Evolutionary conservation across 345 rosid genomes (phyloP).

Genomic region (Ceriops zippeliana): DNA sequence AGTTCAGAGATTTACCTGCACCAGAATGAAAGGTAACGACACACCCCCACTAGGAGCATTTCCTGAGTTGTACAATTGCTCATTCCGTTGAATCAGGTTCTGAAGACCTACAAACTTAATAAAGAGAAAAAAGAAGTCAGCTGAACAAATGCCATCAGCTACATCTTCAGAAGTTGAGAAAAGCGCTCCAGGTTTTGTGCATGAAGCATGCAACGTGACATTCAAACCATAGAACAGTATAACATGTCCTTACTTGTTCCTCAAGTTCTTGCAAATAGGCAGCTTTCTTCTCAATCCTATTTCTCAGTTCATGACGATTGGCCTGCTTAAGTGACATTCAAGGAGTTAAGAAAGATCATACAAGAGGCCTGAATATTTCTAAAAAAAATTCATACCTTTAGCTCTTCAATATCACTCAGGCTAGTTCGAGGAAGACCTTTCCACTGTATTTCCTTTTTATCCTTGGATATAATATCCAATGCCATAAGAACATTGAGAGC

Average conservation of each 20-base stretch:
- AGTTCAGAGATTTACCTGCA: constrained; percentile 61
- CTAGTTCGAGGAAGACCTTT: constrained; percentile 97
- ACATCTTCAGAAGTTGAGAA: constrained; percentile 6
- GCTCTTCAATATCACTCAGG: constrained; percentile 82
- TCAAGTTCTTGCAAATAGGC: constrained; percentile 85
- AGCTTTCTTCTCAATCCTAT: constrained; percentile 81
- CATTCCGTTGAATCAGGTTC: constrained; percentile 78
- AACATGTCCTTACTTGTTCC: constrained; percentile 72
- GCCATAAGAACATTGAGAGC: constrained; percentile 99
- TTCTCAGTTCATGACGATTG: constrained; percentile 67
- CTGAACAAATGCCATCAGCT: background rate
- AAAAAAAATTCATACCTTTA: constrained; percentile 60
- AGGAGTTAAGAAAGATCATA: constrained; percentile 16
- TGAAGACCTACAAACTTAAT: constrained; percentile 78
- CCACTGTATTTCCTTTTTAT: constrained; percentile 98
- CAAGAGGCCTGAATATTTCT: constrained; percentile 18
- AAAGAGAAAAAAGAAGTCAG: constrained; percentile 23
- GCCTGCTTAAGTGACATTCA: constrained; percentile 38
- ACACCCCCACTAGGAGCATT: constrained; percentile 84
- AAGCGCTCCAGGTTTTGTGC: constrained; percentile 3
- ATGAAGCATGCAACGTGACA: constrained; percentile 9
- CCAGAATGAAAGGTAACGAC: constrained; percentile 94
- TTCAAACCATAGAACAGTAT: constrained; percentile 11
- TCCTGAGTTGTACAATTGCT: constrained; percentile 71
- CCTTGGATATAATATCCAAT: constrained; percentile 95